A percentile compares a stretch with the other conserved stretches of the same genome.
Evolutionary conservation across 306 rosid species (phyloP).

Genomic region (Medicago lupulina): DNA sequence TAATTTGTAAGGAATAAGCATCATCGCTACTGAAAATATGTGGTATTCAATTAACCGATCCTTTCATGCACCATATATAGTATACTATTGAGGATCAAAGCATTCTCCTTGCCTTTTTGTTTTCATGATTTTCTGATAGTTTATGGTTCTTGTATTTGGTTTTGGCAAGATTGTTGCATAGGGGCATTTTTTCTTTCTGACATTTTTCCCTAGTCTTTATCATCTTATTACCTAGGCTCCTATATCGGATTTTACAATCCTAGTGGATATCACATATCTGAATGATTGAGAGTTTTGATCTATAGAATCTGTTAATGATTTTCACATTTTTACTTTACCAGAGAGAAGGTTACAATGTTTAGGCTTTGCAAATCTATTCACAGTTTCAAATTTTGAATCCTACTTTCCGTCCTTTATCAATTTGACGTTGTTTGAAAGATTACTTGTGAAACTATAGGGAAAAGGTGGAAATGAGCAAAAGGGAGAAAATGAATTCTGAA

Average conservation of each 20-base stretch:
- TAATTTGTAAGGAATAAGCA: slow-evolving; percentile 5
- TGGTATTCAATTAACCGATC: slow-evolving; percentile 6
- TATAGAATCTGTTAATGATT: not conserved
- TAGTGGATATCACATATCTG: not conserved
- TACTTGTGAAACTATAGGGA: slow-evolving; percentile 4
- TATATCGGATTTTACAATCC: not conserved
- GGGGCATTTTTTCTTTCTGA: not conserved
- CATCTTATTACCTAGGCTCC: not conserved
- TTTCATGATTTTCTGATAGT: not conserved
- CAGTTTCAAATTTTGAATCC: not conserved
- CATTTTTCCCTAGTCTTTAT: not conserved
- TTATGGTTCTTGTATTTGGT: not conserved
- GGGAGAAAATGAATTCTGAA: not conserved
- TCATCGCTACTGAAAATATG: slow-evolving; percentile 16
- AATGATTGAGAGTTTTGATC: not conserved
- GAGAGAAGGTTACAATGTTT: not conserved
- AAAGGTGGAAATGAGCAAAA: not conserved
- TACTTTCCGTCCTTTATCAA: not conserved
- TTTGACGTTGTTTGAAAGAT: not conserved
- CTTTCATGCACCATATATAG: not conserved
- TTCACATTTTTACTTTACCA: not conserved
- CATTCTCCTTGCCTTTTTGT: not conserved
- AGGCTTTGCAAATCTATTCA: slow-evolving; percentile 7
- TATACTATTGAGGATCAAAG: not conserved
- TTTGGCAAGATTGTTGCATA: not conserved